Evolutionary conservation across 331 rosid genomes (phyloP).

Genomic region (Quercus tomentella): DNA sequence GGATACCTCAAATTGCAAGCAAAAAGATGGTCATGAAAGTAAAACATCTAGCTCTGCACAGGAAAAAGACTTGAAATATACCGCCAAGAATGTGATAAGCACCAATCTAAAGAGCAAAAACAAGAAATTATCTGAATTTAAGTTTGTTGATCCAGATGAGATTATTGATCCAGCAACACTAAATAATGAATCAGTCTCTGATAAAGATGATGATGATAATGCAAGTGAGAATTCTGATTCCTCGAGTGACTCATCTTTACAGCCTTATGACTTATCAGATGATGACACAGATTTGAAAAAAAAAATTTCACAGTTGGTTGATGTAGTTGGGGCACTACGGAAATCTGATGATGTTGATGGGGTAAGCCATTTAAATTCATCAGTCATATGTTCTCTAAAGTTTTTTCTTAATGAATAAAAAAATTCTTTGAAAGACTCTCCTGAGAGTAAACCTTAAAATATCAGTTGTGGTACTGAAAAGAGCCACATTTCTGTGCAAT

Average conservation of each 20-base stretch:
- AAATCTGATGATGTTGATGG: constrained; percentile 88
- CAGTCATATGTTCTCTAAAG: background rate
- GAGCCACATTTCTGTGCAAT: constrained; percentile 4
- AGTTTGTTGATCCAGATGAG: constrained; percentile 89
- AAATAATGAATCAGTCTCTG: constrained; percentile 47
- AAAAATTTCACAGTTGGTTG: constrained; percentile 71
- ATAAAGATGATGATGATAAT: constrained; percentile 46
- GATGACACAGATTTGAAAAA: constrained; percentile 86
- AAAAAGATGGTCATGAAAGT: constrained; percentile 26
- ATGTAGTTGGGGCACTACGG: constrained; percentile 80
- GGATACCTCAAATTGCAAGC: constrained; percentile 25
- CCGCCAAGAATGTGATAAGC: constrained; percentile 27
- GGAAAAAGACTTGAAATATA: constrained; percentile 26
- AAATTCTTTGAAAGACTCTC: background rate
- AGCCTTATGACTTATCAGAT: constrained; percentile 86
- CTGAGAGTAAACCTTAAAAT: background rate
- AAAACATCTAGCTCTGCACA: constrained; percentile 25
- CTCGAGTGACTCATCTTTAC: constrained; percentile 70
- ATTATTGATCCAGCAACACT: constrained; percentile 76
- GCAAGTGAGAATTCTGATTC: constrained; percentile 71
- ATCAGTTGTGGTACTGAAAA: constrained; percentile 11
- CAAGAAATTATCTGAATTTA: constrained; percentile 45
- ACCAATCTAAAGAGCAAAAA: constrained; percentile 37
- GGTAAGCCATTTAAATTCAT: constrained; percentile 51
- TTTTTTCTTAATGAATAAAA: too few species aligned